A percentile compares a stretch with the other conserved stretches of the same genome.
Evolutionary conservation across 768 basidiomycete genomes (phyloP).

Genomic region (Lanmaoa pseudosensibilis): DNA sequence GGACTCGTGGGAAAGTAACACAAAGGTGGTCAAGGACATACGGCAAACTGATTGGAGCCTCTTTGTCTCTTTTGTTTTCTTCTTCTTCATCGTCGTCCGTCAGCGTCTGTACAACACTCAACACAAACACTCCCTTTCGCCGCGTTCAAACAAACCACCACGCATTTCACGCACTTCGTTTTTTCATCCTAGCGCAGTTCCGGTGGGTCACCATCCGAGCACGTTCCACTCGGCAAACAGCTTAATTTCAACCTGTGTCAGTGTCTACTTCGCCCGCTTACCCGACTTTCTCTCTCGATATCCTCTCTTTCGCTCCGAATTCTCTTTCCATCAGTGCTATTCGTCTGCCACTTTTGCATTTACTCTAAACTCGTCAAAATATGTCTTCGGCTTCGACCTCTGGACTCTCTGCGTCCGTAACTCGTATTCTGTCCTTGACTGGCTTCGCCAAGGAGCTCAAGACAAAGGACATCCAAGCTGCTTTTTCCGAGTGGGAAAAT

Average conservation of each 20-base stretch:
- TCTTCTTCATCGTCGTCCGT: slow-evolving; percentile 31
- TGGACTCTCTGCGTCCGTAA: slow-evolving; percentile 90
- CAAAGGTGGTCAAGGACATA: background rate
- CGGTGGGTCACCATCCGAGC: slow-evolving; percentile 12
- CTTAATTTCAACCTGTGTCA: slow-evolving; percentile 12
- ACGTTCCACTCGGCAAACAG: slow-evolving; percentile 33
- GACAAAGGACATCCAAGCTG: slow-evolving; percentile 92
- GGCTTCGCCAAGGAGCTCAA: slow-evolving; percentile 96
- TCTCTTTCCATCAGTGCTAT: slow-evolving; percentile 2
- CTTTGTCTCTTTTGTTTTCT: background rate
- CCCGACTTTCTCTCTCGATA: slow-evolving; percentile 17
- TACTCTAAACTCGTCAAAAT: slow-evolving; percentile 14
- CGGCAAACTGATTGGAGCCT: background rate
- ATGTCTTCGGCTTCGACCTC: slow-evolving; percentile 71
- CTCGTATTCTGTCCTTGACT: slow-evolving; percentile 89
- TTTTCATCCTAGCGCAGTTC: background rate
- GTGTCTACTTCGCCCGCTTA: slow-evolving; percentile 10
- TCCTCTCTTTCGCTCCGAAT: slow-evolving; percentile 13
- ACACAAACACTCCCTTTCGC: slow-evolving; percentile 29
- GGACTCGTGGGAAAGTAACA: slow-evolving; percentile 21
- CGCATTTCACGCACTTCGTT: slow-evolving; percentile 9
- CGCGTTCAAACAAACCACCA: slow-evolving; percentile 4
- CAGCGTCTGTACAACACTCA: slow-evolving; percentile 30
- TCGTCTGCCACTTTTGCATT: slow-evolving; percentile 1
- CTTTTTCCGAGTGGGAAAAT: slow-evolving; percentile 87